Conservation (phyloP, 1,139 yeast species). For the Blastobotrys serpentis region DNA sequence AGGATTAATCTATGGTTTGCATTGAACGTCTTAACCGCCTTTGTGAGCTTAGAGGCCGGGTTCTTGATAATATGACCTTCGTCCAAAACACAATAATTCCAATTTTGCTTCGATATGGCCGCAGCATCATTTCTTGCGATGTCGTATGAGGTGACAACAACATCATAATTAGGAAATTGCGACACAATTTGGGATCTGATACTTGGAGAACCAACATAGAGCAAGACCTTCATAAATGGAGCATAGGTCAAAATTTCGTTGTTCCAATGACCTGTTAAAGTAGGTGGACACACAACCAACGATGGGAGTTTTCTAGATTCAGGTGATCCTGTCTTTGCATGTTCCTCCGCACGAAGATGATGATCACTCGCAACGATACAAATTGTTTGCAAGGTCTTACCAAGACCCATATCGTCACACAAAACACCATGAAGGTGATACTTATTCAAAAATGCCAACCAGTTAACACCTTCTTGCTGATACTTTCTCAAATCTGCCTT, state of each 20-base stretch:
- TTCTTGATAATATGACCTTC: conserved; percentile 98
- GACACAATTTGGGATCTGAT: conserved; percentile 58
- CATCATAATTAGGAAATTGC: conserved; percentile 61
- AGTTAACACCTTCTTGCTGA: conserved; percentile 97
- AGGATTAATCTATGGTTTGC: conserved; percentile 89
- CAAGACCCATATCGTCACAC: conserved; percentile 99
- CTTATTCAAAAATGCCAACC: conserved; percentile 94
- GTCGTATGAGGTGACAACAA: conserved; percentile 93
- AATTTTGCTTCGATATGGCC: conserved; percentile 58
- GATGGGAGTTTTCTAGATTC: conserved; percentile 80
- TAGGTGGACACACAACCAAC: conserved; percentile 91
- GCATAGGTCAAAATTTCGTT: conserved; percentile 90
- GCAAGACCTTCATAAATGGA: conserved; percentile 77
- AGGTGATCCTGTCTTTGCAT: conserved; percentile 52
- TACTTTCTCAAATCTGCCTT: conserved; percentile 91
- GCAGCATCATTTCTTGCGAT: conserved; percentile 90
- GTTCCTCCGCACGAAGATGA: conserved; percentile 74
- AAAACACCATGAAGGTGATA: conserved; percentile 94
- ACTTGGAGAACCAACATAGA: conserved; percentile 93
- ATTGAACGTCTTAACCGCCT: conserved; percentile 74
- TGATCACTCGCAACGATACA: conserved; percentile 97
- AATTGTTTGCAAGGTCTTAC: conserved; percentile 94
- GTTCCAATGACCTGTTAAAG: conserved; percentile 98
- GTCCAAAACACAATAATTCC: conserved; percentile 93
- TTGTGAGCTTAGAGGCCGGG: conserved; percentile 81